Percentiles rank a stretch among this genome's conserved stretches.
Conservation (phyloP, 352 stramenopile genomes). For the Pythium sp. region DNA sequence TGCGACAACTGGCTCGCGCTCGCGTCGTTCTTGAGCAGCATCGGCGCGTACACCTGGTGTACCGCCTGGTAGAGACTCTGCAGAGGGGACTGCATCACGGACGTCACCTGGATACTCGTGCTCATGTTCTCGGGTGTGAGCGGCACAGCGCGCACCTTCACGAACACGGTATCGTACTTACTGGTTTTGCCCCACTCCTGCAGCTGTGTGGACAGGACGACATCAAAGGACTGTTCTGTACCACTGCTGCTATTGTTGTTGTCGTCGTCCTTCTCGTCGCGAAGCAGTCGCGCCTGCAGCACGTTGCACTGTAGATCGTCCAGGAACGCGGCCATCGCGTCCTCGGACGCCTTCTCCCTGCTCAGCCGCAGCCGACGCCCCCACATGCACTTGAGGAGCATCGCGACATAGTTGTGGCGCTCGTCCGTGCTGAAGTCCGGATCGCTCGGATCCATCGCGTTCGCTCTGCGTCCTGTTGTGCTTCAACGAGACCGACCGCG, state of each 20-base stretch:
- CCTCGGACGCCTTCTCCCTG: slow-evolving; percentile 34
- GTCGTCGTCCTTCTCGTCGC: slow-evolving; percentile 6
- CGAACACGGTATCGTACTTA: slow-evolving; percentile 45
- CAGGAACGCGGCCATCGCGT: slow-evolving; percentile 62
- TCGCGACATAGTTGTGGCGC: slow-evolving; percentile 55
- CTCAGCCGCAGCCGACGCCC: slow-evolving; percentile 36
- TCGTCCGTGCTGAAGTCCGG: slow-evolving; percentile 35
- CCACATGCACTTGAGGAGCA: slow-evolving; percentile 66
- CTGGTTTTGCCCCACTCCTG: slow-evolving; percentile 7
- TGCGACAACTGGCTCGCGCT: slow-evolving; percentile 53
- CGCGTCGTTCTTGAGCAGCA: slow-evolving; percentile 57
- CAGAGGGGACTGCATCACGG: slow-evolving; percentile 63
- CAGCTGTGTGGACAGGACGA: slow-evolving; percentile 34
- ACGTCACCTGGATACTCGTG: slow-evolving; percentile 69
- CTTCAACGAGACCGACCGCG: too few species aligned
- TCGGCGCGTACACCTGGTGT: slow-evolving; percentile 79
- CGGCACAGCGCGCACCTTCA: slow-evolving; percentile 50
- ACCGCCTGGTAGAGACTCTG: slow-evolving; percentile 79
- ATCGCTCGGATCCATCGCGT: slow-evolving; percentile 29
- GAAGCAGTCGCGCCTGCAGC: slow-evolving; percentile 40
- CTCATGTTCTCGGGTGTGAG: slow-evolving; percentile 73
- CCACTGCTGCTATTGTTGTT: slow-evolving; percentile 15
- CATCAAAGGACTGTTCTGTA: not conserved
- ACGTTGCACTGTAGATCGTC: slow-evolving; percentile 65
- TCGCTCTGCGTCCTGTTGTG: not conserved